Conservation (phyloP, 108 stramenopile species). For the Parietichytrium sp. region DNA sequence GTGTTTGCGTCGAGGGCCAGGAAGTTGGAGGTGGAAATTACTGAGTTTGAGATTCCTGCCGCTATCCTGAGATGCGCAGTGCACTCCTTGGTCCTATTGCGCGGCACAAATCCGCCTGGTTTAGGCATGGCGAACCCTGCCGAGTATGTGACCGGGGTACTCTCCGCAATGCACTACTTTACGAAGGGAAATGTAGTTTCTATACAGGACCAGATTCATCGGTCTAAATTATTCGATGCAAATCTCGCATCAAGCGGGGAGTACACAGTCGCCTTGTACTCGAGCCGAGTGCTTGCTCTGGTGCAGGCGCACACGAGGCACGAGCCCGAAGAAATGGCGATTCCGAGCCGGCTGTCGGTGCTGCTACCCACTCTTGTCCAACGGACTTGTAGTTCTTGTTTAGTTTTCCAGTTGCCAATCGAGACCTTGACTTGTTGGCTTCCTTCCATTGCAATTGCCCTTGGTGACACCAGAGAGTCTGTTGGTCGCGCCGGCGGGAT, state of each 20-base stretch:
- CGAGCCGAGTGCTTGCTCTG: neutral
- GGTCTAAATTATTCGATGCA: neutral
- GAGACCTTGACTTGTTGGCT: neutral
- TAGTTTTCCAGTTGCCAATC: neutral
- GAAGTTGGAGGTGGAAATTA: neutral
- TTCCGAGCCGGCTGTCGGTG: neutral
- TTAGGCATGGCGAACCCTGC: too few species aligned
- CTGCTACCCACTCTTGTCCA: neutral
- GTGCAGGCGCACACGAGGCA: neutral
- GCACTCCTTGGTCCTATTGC: neutral
- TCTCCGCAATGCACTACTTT: neutral
- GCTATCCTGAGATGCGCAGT: conserved; percentile 1
- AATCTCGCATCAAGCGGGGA: conserved; percentile 2
- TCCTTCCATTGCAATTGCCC: neutral
- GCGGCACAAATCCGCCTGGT: too few species aligned
- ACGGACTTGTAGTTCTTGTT: neutral
- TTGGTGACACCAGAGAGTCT: neutral
- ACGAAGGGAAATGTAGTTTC: neutral
- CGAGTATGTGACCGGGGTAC: neutral
- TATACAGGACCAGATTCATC: neutral
- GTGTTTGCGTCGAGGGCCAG: neutral
- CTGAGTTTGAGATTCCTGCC: conserved; percentile 5
- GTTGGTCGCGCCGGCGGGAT: neutral
- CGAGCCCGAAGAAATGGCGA: neutral
- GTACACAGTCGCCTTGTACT: conserved; percentile 8